phyloP scores from a whole-genome alignment of 2,329 filamentous ascomycete species.

The Colletotrichum tanaceti region DNA sequence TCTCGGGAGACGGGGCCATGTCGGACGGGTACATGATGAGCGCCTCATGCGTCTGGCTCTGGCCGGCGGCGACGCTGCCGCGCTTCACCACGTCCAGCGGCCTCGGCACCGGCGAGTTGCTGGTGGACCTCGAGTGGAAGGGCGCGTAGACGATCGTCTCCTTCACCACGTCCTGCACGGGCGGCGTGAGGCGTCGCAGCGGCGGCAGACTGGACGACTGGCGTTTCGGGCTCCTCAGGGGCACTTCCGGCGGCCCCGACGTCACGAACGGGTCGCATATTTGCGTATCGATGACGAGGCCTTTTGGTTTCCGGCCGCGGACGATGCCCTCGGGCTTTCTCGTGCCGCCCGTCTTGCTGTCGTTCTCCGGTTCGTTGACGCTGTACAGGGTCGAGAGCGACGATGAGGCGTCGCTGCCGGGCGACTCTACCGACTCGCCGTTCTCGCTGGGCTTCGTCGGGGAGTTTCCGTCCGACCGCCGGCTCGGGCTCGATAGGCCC shows the following conservation, averaged over 20 bases:
- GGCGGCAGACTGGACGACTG: conserved; percentile 22
- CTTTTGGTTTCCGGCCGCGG: conserved; percentile 22
- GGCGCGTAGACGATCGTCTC: background rate
- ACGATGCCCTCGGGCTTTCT: background rate
- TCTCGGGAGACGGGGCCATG: conserved; percentile 5
- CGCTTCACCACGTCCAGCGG: conserved; percentile 24
- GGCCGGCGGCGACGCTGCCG: background rate
- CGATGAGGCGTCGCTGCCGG: conserved; percentile 61
- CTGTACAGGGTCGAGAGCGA: conserved; percentile 69
- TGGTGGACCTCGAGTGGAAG: conserved; percentile 15
- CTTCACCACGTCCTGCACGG: background rate
- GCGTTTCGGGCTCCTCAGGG: conserved; percentile 24
- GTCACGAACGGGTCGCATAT: conserved; percentile 40
- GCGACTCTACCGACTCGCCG: conserved; percentile 45
- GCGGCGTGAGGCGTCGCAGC: background rate
- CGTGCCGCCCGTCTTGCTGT: conserved; percentile 29
- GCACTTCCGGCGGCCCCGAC: conserved; percentile 10
- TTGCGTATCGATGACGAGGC: conserved; percentile 29
- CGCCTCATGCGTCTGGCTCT: conserved; percentile 17
- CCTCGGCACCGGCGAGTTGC: conserved; percentile 29
- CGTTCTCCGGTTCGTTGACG: conserved; percentile 60
- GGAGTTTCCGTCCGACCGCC: conserved; percentile 46
- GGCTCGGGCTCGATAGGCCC: conserved; percentile 59
- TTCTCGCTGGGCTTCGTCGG: conserved; percentile 31
- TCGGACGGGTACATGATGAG: conserved; percentile 24